A percentile compares a stretch with the other conserved stretches of the same genome.
These are phyloP conservation scores for Cardamine occulta DNA, from an alignment of 345 rosid genomes.

Conservation along the genomic window DNA sequence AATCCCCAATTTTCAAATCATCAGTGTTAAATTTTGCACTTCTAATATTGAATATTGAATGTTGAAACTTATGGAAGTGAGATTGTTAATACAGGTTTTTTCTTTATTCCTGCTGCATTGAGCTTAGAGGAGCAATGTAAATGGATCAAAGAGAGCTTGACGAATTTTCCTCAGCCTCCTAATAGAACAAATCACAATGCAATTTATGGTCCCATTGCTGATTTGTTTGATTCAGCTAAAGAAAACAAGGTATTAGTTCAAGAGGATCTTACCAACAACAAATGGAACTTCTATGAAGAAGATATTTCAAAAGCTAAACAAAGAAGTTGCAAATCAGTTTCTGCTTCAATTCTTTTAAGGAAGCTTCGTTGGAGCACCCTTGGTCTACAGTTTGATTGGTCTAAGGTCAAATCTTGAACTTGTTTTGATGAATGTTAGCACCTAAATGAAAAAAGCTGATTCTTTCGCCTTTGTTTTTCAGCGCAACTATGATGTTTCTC, in stretches of 20 bases:
- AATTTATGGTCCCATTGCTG: constrained; percentile 69
- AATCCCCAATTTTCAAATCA: not conserved
- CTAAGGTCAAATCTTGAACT: constrained; percentile 55
- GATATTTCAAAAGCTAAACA: constrained; percentile 39
- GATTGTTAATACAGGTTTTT: constrained; percentile 63
- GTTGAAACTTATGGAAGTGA: constrained; percentile 23
- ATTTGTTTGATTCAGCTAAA: constrained; percentile 64
- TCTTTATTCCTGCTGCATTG: constrained; percentile 76
- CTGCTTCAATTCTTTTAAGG: constrained; percentile 60
- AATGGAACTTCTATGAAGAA: constrained; percentile 63
- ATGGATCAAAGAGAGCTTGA: constrained; percentile 83
- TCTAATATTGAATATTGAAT: not conserved
- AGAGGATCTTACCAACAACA: constrained; percentile 49
- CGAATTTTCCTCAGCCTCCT: constrained; percentile 78
- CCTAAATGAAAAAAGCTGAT: constrained; percentile 22
- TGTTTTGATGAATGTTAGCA: constrained; percentile 17
- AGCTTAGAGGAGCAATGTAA: constrained; percentile 76
- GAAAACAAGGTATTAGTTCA: constrained; percentile 60
- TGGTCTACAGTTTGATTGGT: constrained; percentile 94
- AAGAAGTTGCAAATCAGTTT: constrained; percentile 49
- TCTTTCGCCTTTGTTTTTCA: constrained; percentile 28
- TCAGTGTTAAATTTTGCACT: not conserved
- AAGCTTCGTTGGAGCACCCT: constrained; percentile 96
- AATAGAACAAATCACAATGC: constrained; percentile 93
- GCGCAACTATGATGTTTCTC: constrained; percentile 81